phyloP scores from a whole-genome alignment of 1,284 basidiomycete species.

The Trichosporon sp. region DNA sequence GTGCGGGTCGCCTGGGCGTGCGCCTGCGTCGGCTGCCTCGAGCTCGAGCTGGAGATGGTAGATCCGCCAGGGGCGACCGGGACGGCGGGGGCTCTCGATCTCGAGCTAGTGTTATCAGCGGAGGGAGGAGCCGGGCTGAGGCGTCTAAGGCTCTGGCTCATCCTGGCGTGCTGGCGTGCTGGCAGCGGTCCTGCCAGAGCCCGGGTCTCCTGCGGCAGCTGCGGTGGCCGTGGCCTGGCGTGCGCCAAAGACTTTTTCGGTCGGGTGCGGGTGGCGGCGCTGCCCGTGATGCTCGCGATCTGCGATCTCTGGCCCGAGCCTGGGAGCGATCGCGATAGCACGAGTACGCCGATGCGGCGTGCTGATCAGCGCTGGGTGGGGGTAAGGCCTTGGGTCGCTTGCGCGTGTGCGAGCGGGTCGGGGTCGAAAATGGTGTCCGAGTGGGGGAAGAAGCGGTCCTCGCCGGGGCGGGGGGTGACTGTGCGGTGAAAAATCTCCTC shows the following conservation, averaged over 20 bases:
- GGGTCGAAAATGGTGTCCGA: not conserved
- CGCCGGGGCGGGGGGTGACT: not conserved
- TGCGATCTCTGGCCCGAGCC: not conserved
- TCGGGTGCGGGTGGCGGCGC: not conserved
- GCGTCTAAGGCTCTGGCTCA: conserved; percentile 5
- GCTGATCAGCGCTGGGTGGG: not conserved
- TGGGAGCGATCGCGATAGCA: not conserved
- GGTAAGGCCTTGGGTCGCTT: not conserved
- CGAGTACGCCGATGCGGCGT: not conserved
- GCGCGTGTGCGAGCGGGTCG: not conserved
- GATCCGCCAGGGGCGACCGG: not conserved
- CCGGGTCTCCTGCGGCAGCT: no score
- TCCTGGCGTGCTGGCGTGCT: no score
- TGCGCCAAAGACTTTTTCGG: not conserved
- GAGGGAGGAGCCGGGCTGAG: not conserved
- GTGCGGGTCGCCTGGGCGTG: no score
- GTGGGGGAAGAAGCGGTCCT: not conserved
- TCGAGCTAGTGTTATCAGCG: conserved; percentile 3
- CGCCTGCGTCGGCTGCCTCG: not conserved
- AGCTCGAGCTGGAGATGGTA: not conserved
- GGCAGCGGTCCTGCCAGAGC: no score
- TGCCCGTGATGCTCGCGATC: not conserved
- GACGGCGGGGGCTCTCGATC: not conserved
- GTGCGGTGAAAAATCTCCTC: not conserved
- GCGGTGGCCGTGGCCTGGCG: no score